Evolutionary conservation across 1,139 yeast genomes (phyloP), one percentile per base, ranked within the genome.

Genomic region (Debaryomyces psychrophilus): DNA sequence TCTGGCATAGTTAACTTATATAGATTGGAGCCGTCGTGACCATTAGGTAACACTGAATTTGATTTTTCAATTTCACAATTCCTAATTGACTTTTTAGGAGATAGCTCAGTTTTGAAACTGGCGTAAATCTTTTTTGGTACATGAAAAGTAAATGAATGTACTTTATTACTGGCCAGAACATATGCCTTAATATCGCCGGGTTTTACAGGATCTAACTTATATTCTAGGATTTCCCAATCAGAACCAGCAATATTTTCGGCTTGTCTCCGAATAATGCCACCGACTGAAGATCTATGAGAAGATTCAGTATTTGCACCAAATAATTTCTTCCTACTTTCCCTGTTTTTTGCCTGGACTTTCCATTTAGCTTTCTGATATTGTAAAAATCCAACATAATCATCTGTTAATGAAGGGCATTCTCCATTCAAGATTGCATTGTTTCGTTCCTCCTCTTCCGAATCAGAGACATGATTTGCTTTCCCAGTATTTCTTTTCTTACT

Each of bases 161-260:
- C 77, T 58, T 84, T 86, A 11, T 82, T 85, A 52, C 82, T 81
- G 40, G 93, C 83, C 53, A 81, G 64, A 2, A 85, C 90, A 61
- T 77, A 81, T 0, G 88, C 97, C 48, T 83, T 84, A 36, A 92
- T 72, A 45, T 82, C 86, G 8, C 97, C 99, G 0, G 90, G 87
- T 48, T 69, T 77, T 17, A 69, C 59, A 0, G 85, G 80, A 48
- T 77, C 82, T 3, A 71, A 62, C 48, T 80, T 78, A 57, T 89
- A 83, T 58, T 90, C 93, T 43, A 93, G 67, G 41, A 93, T 76
- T 53, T 90, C 90, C 98, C 99, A 93, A 36, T 85, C 79, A 0
- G 87, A 71, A 4, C 85, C 87, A 8, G 89, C 88, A 58, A 85
- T 82, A 59, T 70, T 75, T 58, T 87, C 96, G 0, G 96, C 95